Conservation (phyloP, 2,329 filamentous ascomycete species). For the Sporothrix curviconia region DNA sequence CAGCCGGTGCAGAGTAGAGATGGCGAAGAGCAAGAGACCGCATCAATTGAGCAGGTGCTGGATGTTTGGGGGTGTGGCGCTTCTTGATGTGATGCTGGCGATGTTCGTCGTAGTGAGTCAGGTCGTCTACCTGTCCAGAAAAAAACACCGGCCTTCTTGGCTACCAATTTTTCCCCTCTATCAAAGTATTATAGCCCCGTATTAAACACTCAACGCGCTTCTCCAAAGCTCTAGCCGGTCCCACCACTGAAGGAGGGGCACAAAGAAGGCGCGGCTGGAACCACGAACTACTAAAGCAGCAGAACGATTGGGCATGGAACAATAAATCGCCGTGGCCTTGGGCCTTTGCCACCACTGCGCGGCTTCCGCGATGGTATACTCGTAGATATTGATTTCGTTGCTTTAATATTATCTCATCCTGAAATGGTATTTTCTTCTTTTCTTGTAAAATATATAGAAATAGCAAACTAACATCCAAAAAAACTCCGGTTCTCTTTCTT, state of each 20-base stretch:
- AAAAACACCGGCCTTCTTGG: no score
- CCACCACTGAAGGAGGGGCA: background rate
- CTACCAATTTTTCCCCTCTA: background rate
- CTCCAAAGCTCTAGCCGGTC: constrained; percentile 4
- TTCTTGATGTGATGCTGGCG: background rate
- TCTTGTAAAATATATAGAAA: no score
- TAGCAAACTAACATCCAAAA: background rate
- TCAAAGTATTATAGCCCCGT: background rate
- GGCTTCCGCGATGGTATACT: background rate
- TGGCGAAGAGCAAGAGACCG: constrained; percentile 6
- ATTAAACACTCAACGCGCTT: background rate
- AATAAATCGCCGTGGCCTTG: constrained; percentile 10
- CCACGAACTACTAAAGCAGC: no score
- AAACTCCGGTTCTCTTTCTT: background rate
- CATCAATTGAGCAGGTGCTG: constrained; percentile 15
- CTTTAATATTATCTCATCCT: no score
- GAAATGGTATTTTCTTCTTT: no score
- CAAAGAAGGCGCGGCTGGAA: background rate
- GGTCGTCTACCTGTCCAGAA: no score
- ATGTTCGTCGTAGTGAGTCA: background rate
- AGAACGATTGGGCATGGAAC: background rate
- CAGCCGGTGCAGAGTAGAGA: constrained; percentile 12
- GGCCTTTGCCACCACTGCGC: background rate
- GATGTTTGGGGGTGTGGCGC: background rate
- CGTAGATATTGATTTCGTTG: no score